A percentile compares a stretch with the other conserved stretches of the same genome.
These are phyloP conservation scores for Macroventuria anomochaeta DNA, from an alignment of 2,329 filamentous ascomycete species.

Conservation along the genomic window DNA sequence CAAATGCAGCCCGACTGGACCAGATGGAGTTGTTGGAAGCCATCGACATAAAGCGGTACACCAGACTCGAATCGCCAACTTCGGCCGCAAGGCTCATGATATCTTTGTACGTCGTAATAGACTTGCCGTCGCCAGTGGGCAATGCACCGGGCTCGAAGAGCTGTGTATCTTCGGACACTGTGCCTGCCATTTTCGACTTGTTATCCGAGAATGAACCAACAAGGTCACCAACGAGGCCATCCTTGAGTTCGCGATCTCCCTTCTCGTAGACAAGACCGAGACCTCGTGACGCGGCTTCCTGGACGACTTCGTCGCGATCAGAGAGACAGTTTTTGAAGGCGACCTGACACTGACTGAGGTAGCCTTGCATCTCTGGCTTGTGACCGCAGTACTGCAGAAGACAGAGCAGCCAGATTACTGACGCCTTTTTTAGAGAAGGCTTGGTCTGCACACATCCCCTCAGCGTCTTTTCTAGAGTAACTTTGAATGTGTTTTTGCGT, in stretches of 20 bases:
- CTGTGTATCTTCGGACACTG: slow-evolving; percentile 88
- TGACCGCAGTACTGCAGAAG: slow-evolving; percentile 89
- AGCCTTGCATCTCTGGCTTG: slow-evolving; percentile 72
- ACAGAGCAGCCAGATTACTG: slow-evolving; percentile 93
- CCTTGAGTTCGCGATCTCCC: slow-evolving; percentile 79
- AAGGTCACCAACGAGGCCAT: slow-evolving; percentile 83
- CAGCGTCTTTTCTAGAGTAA: slow-evolving; percentile 75
- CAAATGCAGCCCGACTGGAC: slow-evolving; percentile 96
- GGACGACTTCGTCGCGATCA: slow-evolving; percentile 90
- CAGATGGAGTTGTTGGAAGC: slow-evolving; percentile 96
- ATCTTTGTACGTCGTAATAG: slow-evolving; percentile 95
- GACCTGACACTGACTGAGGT: slow-evolving; percentile 78
- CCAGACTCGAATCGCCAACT: slow-evolving; percentile 92
- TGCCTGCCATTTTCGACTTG: slow-evolving; percentile 71
- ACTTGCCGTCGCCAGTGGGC: slow-evolving; percentile 82
- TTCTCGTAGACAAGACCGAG: slow-evolving; percentile 93
- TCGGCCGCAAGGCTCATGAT: slow-evolving; percentile 96
- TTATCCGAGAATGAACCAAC: slow-evolving; percentile 85
- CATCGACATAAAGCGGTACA: slow-evolving; percentile 98
- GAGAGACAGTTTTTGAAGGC: slow-evolving; percentile 88
- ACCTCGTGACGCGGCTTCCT: slow-evolving; percentile 91
- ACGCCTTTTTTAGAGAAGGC: slow-evolving; percentile 86
- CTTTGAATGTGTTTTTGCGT: slow-evolving; percentile 54
- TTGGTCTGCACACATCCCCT: slow-evolving; percentile 82
- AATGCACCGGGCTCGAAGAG: slow-evolving; percentile 90